Base-by-base conservation (phyloP, 495 filamentous ascomycete genomes). In the Extremus antarcticus region DNA sequence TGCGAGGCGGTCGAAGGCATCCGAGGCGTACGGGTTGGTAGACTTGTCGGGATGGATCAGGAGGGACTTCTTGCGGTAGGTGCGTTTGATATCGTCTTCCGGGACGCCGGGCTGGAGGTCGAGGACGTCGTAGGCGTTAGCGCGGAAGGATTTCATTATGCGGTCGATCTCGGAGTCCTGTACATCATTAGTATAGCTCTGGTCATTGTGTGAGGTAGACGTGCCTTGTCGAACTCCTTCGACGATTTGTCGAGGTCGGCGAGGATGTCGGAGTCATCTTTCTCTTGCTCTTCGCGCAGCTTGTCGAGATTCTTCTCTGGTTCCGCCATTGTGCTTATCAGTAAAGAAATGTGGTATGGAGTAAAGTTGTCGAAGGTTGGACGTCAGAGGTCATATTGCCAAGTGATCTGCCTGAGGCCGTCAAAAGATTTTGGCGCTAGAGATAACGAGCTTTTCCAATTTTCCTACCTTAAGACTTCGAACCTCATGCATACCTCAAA, bases 11-110 rank as follows among this genome's bases (percentile, higher is more conserved):
- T 99, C 92, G 68, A 99, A 99, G 59, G 92, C 94, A 63, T 96
- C 90, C 0, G 92, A 91, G 9, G 92, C 92, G 25, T 74, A 77
- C 0, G 88, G 87, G 68, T 99, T 97, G 60, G 81, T 82, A 50
- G 94, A 96, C 71, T 97, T 97, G 73, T 99, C 92, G 11, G 92
- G 92, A 73, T 99, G 92, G 74, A 99, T 97, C 4, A 99, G 81
- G 29, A 99, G 83, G 16, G 92, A 99, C 68, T 95, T 97, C 63
- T 85, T 89, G 72, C 92, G 88, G 75, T 96, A 99, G 67, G 78
- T 75, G 56, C 82, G 71, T 71, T 96, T 97, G 75, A 99, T 97
- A 72, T 97, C 94, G 52, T 88, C 89, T 62, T 96, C 92, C 22
- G 92, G 81, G 32, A 95, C 87, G 65, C 92, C 92, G 7, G 92